Base-by-base conservation (phyloP, 805 yeast genomes). In the Candida caryicola region DNA sequence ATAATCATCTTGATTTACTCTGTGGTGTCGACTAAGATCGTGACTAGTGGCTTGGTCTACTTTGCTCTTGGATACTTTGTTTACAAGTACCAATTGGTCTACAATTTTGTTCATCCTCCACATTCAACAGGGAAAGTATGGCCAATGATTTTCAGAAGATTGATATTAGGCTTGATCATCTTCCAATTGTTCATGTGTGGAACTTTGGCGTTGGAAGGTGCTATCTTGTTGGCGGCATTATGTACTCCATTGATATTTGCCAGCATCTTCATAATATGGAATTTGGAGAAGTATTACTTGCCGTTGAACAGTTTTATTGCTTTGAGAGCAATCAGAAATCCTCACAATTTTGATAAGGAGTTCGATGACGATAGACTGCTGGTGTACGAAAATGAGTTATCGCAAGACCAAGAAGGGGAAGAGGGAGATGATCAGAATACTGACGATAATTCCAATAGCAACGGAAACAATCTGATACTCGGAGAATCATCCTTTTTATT, bases 71-170 rank as follows among this genome's bases (percentile, higher is more conserved):
- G 83, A 0, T 77, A 69, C 50, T 78, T 74, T 49, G 80, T 76
- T 10, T 79, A 77, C 57, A 79, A 79, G 56, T 79, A 79, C 50
- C 85, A 79, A 60, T 60, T 79, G 45, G 71, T 77, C 13, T 79
- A 77, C 55, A 73, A 79, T 41, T 73, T 71, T 64, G 81, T 79
- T 17, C 84, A 79, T 48, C 79, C 82, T 1, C 81, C 77, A 17
- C 83, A 79, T 54, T 76, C 82, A 10, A 79, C 84, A 0, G 85
- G 85, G 4, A 77, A 77, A 49, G 81, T 76, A 3, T 79, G 85
- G 85, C 82, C 82, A 2, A 73, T 78, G 60, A 76, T 79, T 5
- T 77, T 77, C 45, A 62, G 79, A 39, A 56, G 85, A 35, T 64
- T 77, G 21, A 70, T 78, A 39, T 52, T 79, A 21, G 85, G 84